Percentiles rank a stretch among this genome's conserved stretches.
Evolutionary conservation across 2,329 filamentous ascomycete genomes (phyloP).

Genomic region (Parastagonospora avenae): DNA sequence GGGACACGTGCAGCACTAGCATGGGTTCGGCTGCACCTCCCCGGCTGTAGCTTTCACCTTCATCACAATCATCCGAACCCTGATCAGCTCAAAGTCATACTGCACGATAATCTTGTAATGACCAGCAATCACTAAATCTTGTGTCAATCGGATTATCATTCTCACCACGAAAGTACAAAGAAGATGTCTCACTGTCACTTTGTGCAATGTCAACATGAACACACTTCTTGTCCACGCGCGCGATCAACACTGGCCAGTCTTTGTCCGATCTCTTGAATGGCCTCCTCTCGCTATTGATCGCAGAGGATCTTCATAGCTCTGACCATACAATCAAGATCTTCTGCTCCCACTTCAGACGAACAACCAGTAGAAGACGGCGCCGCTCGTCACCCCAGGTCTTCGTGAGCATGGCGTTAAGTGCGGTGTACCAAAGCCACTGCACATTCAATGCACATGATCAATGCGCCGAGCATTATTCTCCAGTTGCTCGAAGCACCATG

Average conservation of each 20-base stretch:
- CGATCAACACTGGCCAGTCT: too few relatives aligned
- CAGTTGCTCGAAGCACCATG: too few relatives aligned
- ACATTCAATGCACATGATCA: neutral
- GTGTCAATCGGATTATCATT: too few relatives aligned
- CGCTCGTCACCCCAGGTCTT: conserved; percentile 8
- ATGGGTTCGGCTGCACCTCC: neutral
- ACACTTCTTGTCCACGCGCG: too few relatives aligned
- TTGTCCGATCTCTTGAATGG: neutral
- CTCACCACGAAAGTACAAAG: too few relatives aligned
- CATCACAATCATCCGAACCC: neutral
- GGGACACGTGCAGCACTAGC: neutral
- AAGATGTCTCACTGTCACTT: too few relatives aligned
- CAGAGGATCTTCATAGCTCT: neutral
- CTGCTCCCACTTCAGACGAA: conserved; percentile 9
- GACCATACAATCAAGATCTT: conserved; percentile 4
- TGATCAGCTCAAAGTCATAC: neutral
- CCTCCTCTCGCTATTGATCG: neutral
- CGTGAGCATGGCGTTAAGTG: conserved; percentile 12
- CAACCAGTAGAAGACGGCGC: conserved; percentile 9
- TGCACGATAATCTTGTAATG: neutral
- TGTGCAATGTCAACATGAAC: too few relatives aligned
- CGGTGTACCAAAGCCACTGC: conserved; percentile 11
- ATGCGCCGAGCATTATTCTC: neutral
- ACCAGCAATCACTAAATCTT: too few relatives aligned
- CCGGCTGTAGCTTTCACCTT: neutral